Base-by-base conservation (phyloP, 2,329 filamentous ascomycete species). In the Tolypocladium pustulatum region DNA sequence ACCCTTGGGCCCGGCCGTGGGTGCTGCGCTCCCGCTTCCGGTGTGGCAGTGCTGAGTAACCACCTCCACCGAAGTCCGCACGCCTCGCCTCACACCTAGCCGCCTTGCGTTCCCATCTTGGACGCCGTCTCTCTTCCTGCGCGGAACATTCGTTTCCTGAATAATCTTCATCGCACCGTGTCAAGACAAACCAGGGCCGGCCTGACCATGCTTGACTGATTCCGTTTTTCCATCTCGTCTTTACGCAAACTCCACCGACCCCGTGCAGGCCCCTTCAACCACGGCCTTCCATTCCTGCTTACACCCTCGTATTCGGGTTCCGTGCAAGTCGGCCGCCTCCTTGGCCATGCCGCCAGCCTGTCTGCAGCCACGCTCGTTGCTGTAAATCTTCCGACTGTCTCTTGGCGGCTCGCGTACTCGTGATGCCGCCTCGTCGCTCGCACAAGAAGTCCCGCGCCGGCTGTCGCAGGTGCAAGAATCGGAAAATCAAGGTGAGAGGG, bases 381-480 rank as follows among this genome's bases (percentile, higher is more conserved):
- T 59, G 61, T 66, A 61, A 63, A 61, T 60, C 60, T 54, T 52
- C 60, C 56, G 57, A 64, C 61, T 63, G 54, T 22, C 38, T 60
- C 62, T 62, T 65, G 64, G 65, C 62, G 61, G 63, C 60, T 58
- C 62, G 60, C 66, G 60, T 63, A 59, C 54, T 60, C 56, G 70
- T 61, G 54, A 87, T 87, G 84, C 82, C 85, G 61, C 84, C 85
- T 36, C 76, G 85, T 66, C 78, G 84, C 68, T 86, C 85, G 49
- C 86, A 89, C 71, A 88, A 86, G 68, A 89, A 88, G 74, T 87
- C 84, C 59, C 80, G 86, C 64, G 81, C 84, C 56, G 86, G 86
- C 53, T 89, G 86, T 65, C 78, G 80, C 61, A 76, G 82, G 60
- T 89, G 86, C 72, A 89, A 88, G 73, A 76, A 77, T 58, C 77